These are phyloP conservation scores for Ophiostoma ulmi DNA, from an alignment of 2,329 filamentous ascomycete species.

Conservation along the genomic window DNA sequence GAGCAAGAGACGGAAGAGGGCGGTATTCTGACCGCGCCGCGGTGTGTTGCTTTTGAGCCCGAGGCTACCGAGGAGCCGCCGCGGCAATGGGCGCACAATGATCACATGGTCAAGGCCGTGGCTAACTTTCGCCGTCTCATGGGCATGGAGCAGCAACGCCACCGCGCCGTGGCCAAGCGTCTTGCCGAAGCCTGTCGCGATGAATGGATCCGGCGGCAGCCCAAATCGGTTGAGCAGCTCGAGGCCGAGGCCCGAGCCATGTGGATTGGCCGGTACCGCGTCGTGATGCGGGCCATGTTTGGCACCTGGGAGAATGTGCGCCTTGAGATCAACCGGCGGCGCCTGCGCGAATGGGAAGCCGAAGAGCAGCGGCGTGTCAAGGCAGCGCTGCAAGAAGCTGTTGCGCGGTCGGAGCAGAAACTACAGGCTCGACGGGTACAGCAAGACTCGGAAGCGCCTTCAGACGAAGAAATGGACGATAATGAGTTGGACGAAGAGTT, in stretches of 20 bases:
- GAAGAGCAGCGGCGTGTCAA: constrained; percentile 60
- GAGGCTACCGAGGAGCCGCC: constrained; percentile 68
- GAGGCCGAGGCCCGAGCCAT: constrained; percentile 69
- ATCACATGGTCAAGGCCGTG: constrained; percentile 77
- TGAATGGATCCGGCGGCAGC: constrained; percentile 67
- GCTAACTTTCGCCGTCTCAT: constrained; percentile 76
- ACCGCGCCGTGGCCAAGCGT: constrained; percentile 70
- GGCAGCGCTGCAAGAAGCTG: constrained; percentile 67
- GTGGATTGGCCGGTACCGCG: constrained; percentile 63
- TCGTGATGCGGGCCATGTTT: constrained; percentile 55
- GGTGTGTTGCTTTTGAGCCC: constrained; percentile 67
- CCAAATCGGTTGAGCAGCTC: constrained; percentile 73
- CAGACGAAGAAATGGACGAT: constrained; percentile 42
- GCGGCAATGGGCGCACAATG: constrained; percentile 77
- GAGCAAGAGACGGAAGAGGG: constrained; percentile 69
- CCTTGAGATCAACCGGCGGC: constrained; percentile 54
- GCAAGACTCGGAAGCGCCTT: constrained; percentile 48
- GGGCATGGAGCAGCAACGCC: constrained; percentile 69
- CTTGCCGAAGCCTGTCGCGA: constrained; percentile 73
- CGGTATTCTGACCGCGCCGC: constrained; percentile 64
- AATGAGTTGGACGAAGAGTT: constrained; percentile 36
- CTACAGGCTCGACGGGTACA: constrained; percentile 56
- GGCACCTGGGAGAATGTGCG: constrained; percentile 62
- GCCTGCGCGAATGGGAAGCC: constrained; percentile 58
- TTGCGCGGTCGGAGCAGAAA: constrained; percentile 65